These are phyloP conservation scores for Lophiotrema nucula DNA, from an alignment of 495 filamentous ascomycete genomes.

Conservation along the genomic window DNA sequence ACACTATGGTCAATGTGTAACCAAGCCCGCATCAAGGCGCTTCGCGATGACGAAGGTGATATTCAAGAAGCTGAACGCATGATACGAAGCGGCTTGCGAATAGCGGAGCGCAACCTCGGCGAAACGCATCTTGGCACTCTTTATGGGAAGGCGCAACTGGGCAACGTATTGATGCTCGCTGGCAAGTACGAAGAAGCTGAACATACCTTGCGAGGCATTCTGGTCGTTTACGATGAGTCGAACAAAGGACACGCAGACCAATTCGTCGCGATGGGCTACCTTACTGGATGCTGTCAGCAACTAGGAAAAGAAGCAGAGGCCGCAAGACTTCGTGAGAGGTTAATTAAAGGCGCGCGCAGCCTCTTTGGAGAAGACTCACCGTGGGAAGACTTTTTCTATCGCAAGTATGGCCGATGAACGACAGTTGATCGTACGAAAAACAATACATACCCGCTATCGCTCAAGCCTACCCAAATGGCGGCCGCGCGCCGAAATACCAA, in stretches of 20 bases:
- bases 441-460: no score
- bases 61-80: slow-evolving; percentile 37
- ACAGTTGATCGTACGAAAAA: no score
- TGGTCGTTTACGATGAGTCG: neutral
- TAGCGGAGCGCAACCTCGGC: slow-evolving; percentile 43
- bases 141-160: slow-evolving; percentile 12
- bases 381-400: neutral
- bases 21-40: slow-evolving; percentile 36
- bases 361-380: neutral
- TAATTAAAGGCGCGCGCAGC: neutral
- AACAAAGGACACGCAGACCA: neutral
- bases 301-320: neutral
- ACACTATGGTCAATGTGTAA: slow-evolving; percentile 37
- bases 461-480: no score
- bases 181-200: neutral
- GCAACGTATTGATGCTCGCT: neutral
- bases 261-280: neutral
- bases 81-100: slow-evolving; percentile 26
- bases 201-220: neutral
- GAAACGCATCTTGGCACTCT: slow-evolving; percentile 41
- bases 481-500: no score
- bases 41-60: slow-evolving; percentile 19
- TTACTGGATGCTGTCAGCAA: neutral
- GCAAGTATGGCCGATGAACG: neutral
- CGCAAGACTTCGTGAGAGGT: neutral